Evolutionary conservation across 371 early-diverging fungal species (phyloP).

Genomic region (Saksenaea vasiformis): DNA sequence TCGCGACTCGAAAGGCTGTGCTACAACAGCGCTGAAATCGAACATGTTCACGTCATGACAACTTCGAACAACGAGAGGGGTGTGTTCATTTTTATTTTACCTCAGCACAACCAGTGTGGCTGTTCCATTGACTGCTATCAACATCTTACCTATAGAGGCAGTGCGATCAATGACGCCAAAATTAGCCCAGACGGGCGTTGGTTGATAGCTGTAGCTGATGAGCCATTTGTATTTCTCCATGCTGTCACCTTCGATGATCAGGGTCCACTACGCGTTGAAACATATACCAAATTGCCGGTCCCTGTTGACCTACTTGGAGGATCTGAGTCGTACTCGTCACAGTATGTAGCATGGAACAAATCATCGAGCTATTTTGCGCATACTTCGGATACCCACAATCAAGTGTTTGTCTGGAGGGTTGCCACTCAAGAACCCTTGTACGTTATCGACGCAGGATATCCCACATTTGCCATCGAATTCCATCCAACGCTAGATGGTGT

Average conservation of each 20-base stretch:
- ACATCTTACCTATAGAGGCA: constrained; percentile 39
- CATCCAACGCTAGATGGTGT: constrained; percentile 56
- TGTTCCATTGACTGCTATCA: constrained; percentile 11
- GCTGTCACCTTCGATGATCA: constrained; percentile 4
- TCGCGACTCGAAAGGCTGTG: background rate
- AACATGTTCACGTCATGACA: constrained; percentile 26
- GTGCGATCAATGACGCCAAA: constrained; percentile 56
- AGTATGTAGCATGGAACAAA: constrained; percentile 59
- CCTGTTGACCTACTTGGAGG: constrained; percentile 12
- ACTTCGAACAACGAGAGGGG: constrained; percentile 50
- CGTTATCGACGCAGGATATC: constrained; percentile 51
- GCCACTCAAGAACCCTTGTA: constrained; percentile 37
- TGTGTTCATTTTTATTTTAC: constrained; percentile 40
- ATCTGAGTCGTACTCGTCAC: constrained; percentile 33
- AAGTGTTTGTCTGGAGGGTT: constrained; percentile 56
- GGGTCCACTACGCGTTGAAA: constrained; percentile 9
- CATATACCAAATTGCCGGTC: constrained; percentile 7
- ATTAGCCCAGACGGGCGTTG: constrained; percentile 50
- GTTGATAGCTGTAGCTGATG: constrained; percentile 57
- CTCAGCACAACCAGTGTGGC: constrained; percentile 23
- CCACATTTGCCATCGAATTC: constrained; percentile 53
- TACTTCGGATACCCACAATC: constrained; percentile 50
- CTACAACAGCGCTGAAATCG: background rate
- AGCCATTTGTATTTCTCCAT: constrained; percentile 29
- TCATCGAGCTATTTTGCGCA: constrained; percentile 59